Evolutionary conservation across 129 eudicot genomes (phyloP).

Genomic region (Chrysanthemum makinoi): DNA sequence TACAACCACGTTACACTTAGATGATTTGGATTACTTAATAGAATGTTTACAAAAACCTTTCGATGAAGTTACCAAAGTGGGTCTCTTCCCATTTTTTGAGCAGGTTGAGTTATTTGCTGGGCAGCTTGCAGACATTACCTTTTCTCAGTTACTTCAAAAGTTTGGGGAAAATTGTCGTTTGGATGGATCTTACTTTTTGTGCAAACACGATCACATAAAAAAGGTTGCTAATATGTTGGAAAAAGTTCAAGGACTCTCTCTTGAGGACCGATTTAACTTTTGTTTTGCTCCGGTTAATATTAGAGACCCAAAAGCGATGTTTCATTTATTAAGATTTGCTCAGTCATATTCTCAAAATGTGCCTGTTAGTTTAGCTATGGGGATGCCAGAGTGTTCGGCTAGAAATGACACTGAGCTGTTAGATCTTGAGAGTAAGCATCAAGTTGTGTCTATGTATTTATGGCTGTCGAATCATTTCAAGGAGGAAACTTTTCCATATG

Average conservation of each 20-base stretch:
- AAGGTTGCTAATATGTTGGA: conserved; percentile 94
- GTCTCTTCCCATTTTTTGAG: conserved; percentile 87
- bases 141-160: conserved; percentile 62
- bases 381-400: conserved; percentile 80
- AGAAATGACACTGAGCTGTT: conserved; percentile 83
- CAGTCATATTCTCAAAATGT: conserved; percentile 59
- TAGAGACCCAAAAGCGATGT: conserved; percentile 98
- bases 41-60: conserved; percentile 81
- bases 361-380: conserved; percentile 93
- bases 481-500: conserved; percentile 77
- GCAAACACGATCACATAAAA: conserved; percentile 65
- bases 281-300: conserved; percentile 98
- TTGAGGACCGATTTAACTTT: conserved; percentile 91
- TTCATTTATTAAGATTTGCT: conserved; percentile 83
- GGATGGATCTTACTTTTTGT: conserved; percentile 81
- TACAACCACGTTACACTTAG: conserved; percentile 66
- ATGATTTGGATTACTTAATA: conserved; percentile 77
- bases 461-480: conserved; percentile 93
- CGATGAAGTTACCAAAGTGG: conserved; percentile 68
- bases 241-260: conserved; percentile 70
- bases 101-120: conserved; percentile 92
- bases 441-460: conserved; percentile 86
- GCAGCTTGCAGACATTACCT: conserved; percentile 54
- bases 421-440: conserved; percentile 97
- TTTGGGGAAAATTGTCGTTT: conserved; percentile 67